These are phyloP conservation scores for Claviceps purpurea DNA, from an alignment of 2,329 filamentous ascomycete genomes.

Conservation along the genomic window DNA sequence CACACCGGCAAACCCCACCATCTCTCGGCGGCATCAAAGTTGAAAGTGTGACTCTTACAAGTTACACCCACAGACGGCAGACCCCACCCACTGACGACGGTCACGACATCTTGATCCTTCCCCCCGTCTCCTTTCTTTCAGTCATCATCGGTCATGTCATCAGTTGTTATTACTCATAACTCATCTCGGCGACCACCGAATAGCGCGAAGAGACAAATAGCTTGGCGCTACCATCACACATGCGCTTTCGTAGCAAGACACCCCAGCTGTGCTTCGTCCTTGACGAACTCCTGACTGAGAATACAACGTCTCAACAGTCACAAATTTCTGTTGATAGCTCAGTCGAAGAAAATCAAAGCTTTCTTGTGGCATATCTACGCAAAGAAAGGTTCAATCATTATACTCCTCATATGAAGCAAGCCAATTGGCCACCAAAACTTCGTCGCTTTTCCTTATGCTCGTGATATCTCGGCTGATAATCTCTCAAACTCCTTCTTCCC, in stretches of 20 bases:
- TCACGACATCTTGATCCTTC: neutral
- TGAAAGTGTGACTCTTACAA: neutral
- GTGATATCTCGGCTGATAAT: neutral
- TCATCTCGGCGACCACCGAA: neutral
- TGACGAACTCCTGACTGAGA: no score
- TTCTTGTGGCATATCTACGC: neutral
- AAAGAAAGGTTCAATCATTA: neutral
- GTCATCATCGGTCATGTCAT: neutral
- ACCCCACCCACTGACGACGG: neutral
- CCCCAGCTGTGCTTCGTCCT: neutral
- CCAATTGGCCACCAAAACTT: neutral
- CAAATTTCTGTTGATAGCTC: no score
- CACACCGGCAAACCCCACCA: no score
- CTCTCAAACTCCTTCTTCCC: neutral
- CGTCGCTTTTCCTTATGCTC: neutral
- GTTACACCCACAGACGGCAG: no score
- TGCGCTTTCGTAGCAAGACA: neutral
- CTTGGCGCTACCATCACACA: neutral
- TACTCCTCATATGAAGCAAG: neutral
- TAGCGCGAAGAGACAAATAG: neutral
- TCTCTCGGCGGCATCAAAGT: neutral
- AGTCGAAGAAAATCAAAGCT: neutral
- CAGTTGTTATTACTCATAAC: slow-evolving; percentile 1
- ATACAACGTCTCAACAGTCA: no score
- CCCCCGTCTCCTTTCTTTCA: neutral